Evolutionary conservation across 1,284 basidiomycete genomes (phyloP).

Genomic region (Naganishia cerealis): DNA sequence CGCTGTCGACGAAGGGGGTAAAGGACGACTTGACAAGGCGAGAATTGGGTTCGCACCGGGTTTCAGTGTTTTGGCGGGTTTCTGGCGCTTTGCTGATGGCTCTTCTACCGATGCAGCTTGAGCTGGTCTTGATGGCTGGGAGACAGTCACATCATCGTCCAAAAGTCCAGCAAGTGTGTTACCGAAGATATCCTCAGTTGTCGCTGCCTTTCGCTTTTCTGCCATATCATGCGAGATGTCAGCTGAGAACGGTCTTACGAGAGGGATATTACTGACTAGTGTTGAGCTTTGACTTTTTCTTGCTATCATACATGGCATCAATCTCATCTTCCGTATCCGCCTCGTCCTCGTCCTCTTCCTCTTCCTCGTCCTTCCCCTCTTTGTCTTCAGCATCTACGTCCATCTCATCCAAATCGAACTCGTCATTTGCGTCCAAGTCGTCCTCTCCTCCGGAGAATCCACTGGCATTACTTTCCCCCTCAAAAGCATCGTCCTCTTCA

Average conservation of each 20-base stretch:
- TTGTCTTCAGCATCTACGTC: constrained; percentile 30
- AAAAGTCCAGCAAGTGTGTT: constrained; percentile 50
- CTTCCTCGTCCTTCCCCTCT: constrained; percentile 23
- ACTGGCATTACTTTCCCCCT: constrained; percentile 28
- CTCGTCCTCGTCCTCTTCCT: constrained; percentile 32
- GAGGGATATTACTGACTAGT: constrained; percentile 33
- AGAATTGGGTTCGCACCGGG: constrained; percentile 43
- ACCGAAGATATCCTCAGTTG: constrained; percentile 49
- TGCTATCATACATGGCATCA: constrained; percentile 32
- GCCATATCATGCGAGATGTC: not conserved
- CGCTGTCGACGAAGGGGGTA: constrained; percentile 42
- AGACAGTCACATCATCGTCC: constrained; percentile 36
- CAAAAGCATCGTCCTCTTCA: constrained; percentile 2
- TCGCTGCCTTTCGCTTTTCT: constrained; percentile 48
- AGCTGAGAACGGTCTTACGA: not conserved
- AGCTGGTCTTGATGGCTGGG: constrained; percentile 10
- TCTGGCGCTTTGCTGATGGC: constrained; percentile 28
- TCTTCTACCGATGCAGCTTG: not conserved
- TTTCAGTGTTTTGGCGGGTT: constrained; percentile 23
- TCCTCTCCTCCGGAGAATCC: constrained; percentile 32
- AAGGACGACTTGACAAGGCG: constrained; percentile 41
- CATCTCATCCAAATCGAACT: constrained; percentile 32
- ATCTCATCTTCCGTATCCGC: constrained; percentile 37
- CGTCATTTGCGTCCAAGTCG: constrained; percentile 27
- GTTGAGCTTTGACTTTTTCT: constrained; percentile 34